Base-by-base conservation (phyloP, 129 eudicot species). In the Heracleum sosnowskyi region DNA sequence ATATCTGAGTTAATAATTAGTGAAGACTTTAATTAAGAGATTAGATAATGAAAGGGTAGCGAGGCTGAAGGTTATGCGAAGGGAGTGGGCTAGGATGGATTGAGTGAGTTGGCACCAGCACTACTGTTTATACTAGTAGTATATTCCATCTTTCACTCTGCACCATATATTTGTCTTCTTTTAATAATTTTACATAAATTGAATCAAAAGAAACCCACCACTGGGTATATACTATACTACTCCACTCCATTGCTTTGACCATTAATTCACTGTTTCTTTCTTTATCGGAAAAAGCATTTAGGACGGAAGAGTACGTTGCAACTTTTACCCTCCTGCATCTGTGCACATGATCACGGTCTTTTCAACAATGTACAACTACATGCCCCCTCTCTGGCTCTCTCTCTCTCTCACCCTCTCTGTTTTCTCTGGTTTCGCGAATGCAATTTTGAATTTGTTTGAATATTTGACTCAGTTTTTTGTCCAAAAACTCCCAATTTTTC, bases 161-260 rank as follows among this genome's bases (percentile, higher is more conserved):
- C 75, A 70, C 75, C 20, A 71, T 71, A 71, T n/a, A 46, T 68
- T 71, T 71, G 75, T 71, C 75, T 71, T 71, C 28, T 70, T 35
- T 35, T 71, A 71, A 71, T 37, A 71, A 71, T 71, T 36, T 60
- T 57, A 35, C 44, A 70, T 24, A 35, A 37, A 68, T 66, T n/a
- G 28, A 70, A 70, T 24, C 47, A 69, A 22, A 22, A 20, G 16
- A 34, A 69, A 16, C 66, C 66, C 66, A 57, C 66, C 66, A 57
- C 66, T 20, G 17, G 0, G n/a, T 49, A 46, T 35, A 42, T 55
- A 22, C 29, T 22, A 22, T 18, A 15, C 2, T 11, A 12, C 36
- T 66, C 11, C 37, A 31, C 39, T 29, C 73, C 42, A 70, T 7
- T 70, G 6, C 42, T 33, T 20, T 37, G 74, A 35, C 68, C 34